Percentiles rank a stretch among this genome's conserved stretches.
These are phyloP conservation scores for Xylariaceae sp. DNA, from an alignment of 2,329 filamentous ascomycete genomes.

Conservation along the genomic window DNA sequence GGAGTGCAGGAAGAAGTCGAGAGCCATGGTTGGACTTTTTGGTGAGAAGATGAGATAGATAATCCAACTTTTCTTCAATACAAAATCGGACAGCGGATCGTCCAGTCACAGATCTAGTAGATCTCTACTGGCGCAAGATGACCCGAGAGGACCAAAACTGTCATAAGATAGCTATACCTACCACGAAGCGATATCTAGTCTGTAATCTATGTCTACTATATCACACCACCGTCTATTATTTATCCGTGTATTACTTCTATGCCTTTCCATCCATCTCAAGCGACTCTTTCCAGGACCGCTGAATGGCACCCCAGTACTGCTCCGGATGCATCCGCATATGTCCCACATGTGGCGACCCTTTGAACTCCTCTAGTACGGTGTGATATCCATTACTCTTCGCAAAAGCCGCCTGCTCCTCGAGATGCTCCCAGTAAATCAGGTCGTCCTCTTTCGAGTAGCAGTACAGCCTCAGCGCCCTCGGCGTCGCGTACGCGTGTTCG, in stretches of 20 bases:
- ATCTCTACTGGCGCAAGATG: too few relatives aligned
- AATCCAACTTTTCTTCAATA: too few relatives aligned
- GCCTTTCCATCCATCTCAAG: constrained; percentile 16
- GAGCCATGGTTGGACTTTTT: too few relatives aligned
- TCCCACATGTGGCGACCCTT: constrained; percentile 55
- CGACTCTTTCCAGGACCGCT: constrained; percentile 26
- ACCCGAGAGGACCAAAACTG: too few relatives aligned
- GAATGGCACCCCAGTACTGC: constrained; percentile 52
- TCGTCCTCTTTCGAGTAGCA: constrained; percentile 55
- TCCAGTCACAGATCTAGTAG: too few relatives aligned
- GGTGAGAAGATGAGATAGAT: too few relatives aligned
- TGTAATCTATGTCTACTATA: not conserved
- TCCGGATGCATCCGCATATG: constrained; percentile 53
- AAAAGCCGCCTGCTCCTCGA: constrained; percentile 48
- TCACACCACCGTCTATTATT: not conserved
- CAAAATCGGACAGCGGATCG: too few relatives aligned
- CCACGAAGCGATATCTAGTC: too few relatives aligned
- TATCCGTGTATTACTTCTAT: not conserved
- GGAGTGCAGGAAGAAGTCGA: too few relatives aligned
- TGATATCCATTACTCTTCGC: constrained; percentile 45
- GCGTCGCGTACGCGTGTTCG: constrained; percentile 33
- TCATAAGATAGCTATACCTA: too few relatives aligned
- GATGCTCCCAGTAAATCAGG: constrained; percentile 51
- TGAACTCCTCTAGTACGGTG: constrained; percentile 48
- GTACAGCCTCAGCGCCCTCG: constrained; percentile 45